Conservation (phyloP, 208 protist species). For the Jaenimonas drosophilae region DNA sequence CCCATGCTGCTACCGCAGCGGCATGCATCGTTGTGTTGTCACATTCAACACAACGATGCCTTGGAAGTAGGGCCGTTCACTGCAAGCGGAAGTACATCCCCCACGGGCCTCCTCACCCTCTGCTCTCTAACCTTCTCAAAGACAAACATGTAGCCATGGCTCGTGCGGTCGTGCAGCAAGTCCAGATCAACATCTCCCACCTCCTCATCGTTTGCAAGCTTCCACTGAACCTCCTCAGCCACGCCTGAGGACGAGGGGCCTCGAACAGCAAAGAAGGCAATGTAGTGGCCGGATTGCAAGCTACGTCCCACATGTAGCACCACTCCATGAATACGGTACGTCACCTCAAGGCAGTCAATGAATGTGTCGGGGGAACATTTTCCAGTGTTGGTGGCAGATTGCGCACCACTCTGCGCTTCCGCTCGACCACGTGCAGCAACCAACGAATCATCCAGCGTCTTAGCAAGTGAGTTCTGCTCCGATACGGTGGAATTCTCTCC, state of each 20-base stretch:
- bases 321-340: conserved; percentile 29
- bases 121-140: conserved; percentile 56
- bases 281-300: conserved; percentile 55
- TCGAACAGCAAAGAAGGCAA: conserved; percentile 36
- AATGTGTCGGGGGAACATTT: too few relatives aligned
- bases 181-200: conserved; percentile 16
- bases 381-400: too few relatives aligned
- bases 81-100: conserved; percentile 38
- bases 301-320: conserved; percentile 41
- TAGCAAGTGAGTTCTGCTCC: too few relatives aligned
- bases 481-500: too few relatives aligned
- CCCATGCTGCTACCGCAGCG: too few relatives aligned
- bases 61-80: too few relatives aligned
- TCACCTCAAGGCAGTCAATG: too few relatives aligned
- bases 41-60: too few relatives aligned
- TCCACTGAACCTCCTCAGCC: conserved; percentile 12
- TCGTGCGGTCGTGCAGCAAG: conserved; percentile 9
- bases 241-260: conserved; percentile 1
- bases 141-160: conserved; percentile 45
- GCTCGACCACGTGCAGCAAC: too few relatives aligned
- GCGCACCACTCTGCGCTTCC: too few relatives aligned
- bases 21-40: too few relatives aligned
- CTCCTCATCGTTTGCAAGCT: conserved; percentile 33
- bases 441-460: too few relatives aligned
- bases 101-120: conserved; percentile 21